Evolutionary conservation across 768 basidiomycete genomes (phyloP).

Genomic region (Tylopilus subfusipes): DNA sequence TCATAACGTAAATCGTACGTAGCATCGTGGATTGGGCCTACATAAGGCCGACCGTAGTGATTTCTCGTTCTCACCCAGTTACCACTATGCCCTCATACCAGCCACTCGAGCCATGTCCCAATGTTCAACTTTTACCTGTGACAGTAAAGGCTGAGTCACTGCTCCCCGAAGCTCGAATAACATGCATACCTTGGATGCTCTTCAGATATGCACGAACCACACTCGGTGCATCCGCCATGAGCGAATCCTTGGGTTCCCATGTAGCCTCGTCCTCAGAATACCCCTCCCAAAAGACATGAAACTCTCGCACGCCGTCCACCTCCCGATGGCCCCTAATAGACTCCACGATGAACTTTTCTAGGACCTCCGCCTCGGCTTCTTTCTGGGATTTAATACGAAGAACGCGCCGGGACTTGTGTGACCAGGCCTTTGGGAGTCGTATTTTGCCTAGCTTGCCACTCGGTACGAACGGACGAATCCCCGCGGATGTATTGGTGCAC

Average conservation of each 20-base stretch:
- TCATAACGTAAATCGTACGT: constrained; percentile 11
- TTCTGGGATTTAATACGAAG: constrained; percentile 40
- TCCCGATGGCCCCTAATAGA: constrained; percentile 36
- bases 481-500: constrained; percentile 24
- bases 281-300: constrained; percentile 53
- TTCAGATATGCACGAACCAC: constrained; percentile 41
- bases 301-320: constrained; percentile 38
- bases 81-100: neutral
- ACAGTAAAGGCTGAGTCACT: neutral
- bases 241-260: constrained; percentile 51
- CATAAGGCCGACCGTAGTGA: constrained; percentile 6
- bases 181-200: constrained; percentile 8
- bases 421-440: constrained; percentile 55
- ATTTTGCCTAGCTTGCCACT: constrained; percentile 24
- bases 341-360: constrained; percentile 45
- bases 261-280: constrained; percentile 50
- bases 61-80: constrained; percentile 9
- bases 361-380: constrained; percentile 28
- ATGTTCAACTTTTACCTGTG: constrained; percentile 7
- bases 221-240: constrained; percentile 48
- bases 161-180: neutral
- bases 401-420: constrained; percentile 39
- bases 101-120: neutral
- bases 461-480: constrained; percentile 37
- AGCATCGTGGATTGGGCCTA: constrained; percentile 2